Base-by-base conservation (phyloP, 2,329 filamentous ascomycete genomes). In the Microascus cirrosus region DNA sequence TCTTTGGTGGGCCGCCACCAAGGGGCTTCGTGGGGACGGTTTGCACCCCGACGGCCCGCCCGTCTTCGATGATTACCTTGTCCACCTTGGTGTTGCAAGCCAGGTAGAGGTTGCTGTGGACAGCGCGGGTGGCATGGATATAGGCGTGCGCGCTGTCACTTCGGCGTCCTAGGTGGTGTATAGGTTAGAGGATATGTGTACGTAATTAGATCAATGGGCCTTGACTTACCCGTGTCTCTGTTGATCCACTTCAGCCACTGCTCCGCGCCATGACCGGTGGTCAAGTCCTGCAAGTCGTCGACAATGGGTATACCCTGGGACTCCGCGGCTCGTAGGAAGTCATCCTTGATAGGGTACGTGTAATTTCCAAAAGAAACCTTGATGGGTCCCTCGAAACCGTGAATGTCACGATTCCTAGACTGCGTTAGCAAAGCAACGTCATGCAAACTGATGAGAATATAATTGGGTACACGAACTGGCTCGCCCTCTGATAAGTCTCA, bases 161-260 rank as follows among this genome's bases (percentile, higher is more conserved):
- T 59, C 88, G 85, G 55, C 88, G 83, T 52, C 87, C 87, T 65
- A 60, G 59, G 54, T 11, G 32, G 22, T 4, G 34, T 8, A 22
- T 55, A 25, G n/a, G 24, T 25, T 22, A 28, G 11, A 25, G 25
- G 11, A 6, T 12, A 20, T 35, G 2, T 48, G 51, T 56, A 25
- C 60, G 53, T 35, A n/a, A n/a, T n/a, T 28, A 45, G 45, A 55
- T 32, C 42, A n/a, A 7, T 12, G 34, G 7, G 5, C 22, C 36
- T 34, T 24, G 36, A n/a, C 53, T 20, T 25, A 45, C 74, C 65
- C 64, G 76, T 75, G 63, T 82, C 82, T 60, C 82, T 80, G 66
- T 92, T 91, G 71, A 92, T 91, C 88, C 88, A 92, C 71, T 92
- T 91, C 58, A 92, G 74, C 88, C 88, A 92, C 62, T 91, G 87